A percentile compares a stretch with the other conserved stretches of the same genome.
These are phyloP conservation scores for Fragaria nilgerrensis DNA, from an alignment of 306 rosid species.

Conservation along the genomic window DNA sequence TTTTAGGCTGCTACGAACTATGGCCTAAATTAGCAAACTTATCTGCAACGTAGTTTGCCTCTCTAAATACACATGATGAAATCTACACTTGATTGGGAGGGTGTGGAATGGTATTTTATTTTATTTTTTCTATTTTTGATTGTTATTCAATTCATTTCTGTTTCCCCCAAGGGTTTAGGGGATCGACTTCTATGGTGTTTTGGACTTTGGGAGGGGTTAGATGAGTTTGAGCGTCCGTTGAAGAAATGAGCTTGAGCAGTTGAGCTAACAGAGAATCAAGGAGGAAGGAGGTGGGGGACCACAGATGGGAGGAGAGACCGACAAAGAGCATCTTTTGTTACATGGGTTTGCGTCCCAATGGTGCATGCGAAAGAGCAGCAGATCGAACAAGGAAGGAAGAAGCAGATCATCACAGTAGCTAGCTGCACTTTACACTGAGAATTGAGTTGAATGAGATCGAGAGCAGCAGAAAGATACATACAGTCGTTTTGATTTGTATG, in stretches of 20 bases:
- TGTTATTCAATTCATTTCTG: not conserved
- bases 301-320: slow-evolving; percentile 37
- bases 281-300: not conserved
- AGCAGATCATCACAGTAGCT: slow-evolving; percentile 9
- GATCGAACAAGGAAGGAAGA: slow-evolving; percentile 1
- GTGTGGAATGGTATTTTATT: no score
- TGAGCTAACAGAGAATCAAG: not conserved
- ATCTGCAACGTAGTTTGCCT: no score
- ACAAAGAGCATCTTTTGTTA: slow-evolving; percentile 77
- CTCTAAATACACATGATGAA: no score
- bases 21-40: no score
- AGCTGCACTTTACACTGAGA: not conserved
- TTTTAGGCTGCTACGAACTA: no score
- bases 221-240: not conserved
- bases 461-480: not conserved
- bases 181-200: not conserved
- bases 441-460: not conserved
- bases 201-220: not conserved
- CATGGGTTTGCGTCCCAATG: slow-evolving; percentile 40
- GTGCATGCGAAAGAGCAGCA: slow-evolving; percentile 24
- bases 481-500: not conserved
- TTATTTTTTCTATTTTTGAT: no score
- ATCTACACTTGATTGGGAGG: no score
- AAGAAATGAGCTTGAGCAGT: not conserved
- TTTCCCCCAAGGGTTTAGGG: not conserved